Conservation (phyloP, 257 asterid genomes). For the Ilex asprella region DNA sequence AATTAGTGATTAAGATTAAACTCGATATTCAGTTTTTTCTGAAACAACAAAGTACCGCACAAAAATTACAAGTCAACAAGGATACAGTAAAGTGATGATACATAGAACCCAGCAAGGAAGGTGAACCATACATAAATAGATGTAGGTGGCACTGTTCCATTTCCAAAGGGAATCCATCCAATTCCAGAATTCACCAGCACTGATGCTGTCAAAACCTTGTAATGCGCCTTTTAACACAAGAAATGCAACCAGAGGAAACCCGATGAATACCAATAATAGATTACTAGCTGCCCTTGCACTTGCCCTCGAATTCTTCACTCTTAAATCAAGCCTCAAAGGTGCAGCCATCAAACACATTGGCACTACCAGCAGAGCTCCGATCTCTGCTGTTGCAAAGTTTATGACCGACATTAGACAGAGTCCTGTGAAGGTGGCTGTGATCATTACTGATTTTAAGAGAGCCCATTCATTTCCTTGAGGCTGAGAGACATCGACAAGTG, state of each 20-base stretch:
- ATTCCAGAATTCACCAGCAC: conserved; percentile 69
- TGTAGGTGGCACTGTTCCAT: conserved; percentile 91
- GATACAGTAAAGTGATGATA: conserved; percentile 42
- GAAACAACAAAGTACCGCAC: not conserved
- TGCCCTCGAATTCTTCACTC: conserved; percentile 24
- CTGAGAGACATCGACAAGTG: conserved; percentile 14
- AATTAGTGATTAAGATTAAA: too few species aligned
- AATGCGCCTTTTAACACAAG: conserved; percentile 45
- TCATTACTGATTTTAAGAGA: conserved; percentile 64
- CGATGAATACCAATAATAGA: conserved; percentile 32
- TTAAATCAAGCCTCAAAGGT: conserved; percentile 47
- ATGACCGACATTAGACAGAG: conserved; percentile 90
- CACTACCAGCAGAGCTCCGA: conserved; percentile 75
- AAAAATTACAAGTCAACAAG: conserved; percentile 19
- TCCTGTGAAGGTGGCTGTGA: conserved; percentile 73
- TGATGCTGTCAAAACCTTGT: conserved; percentile 39
- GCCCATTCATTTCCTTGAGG: conserved; percentile 51
- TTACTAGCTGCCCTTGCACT: conserved; percentile 36
- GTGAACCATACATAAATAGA: conserved; percentile 73
- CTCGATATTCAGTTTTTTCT: not conserved
- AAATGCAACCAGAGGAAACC: conserved; percentile 58
- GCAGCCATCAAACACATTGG: conserved; percentile 70
- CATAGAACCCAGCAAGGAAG: conserved; percentile 95
- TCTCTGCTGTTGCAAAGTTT: conserved; percentile 88
- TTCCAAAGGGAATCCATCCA: conserved; percentile 84